Conservation (phyloP, 306 rosid genomes). For the Dalbergia oliveri region DNA sequence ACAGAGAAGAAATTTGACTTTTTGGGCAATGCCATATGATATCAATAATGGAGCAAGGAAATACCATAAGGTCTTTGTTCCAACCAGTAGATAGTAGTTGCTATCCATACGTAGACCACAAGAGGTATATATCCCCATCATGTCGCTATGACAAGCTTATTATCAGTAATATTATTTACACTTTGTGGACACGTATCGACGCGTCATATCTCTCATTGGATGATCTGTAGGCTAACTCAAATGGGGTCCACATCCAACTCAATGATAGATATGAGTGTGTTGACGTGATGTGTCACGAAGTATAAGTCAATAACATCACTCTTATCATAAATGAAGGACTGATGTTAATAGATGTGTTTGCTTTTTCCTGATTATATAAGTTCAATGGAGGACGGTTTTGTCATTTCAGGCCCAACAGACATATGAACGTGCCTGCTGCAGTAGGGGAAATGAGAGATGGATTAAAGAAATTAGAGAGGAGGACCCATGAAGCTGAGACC, state of each 20-base stretch:
- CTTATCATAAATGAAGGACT: slow-evolving; percentile 37
- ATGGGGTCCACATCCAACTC: too few relatives aligned
- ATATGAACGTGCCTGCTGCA: slow-evolving; percentile 59
- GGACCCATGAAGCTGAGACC: slow-evolving; percentile 62
- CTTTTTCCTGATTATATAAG: neutral
- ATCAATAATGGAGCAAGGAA: neutral
- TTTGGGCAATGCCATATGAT: slow-evolving; percentile 5
- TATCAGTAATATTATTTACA: too few relatives aligned
- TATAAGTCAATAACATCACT: too few relatives aligned
- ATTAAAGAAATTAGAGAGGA: slow-evolving; percentile 40
- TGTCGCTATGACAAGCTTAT: slow-evolving; percentile 38
- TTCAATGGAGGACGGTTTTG: slow-evolving; percentile 49
- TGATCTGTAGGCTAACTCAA: too few relatives aligned
- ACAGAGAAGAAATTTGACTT: slow-evolving; percentile 19
- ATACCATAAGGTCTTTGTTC: neutral
- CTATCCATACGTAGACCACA: too few relatives aligned
- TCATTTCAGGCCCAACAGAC: slow-evolving; percentile 72
- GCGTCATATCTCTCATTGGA: too few relatives aligned
- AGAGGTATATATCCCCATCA: too few relatives aligned
- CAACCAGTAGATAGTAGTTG: slow-evolving; percentile 1
- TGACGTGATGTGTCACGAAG: too few relatives aligned
- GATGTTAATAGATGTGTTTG: slow-evolving; percentile 16
- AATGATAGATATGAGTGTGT: too few relatives aligned
- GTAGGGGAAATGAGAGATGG: slow-evolving; percentile 46
- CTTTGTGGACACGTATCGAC: too few relatives aligned